Evolutionary conservation across 441 rosid genomes (phyloP).

Genomic region (Erodium texanum): DNA sequence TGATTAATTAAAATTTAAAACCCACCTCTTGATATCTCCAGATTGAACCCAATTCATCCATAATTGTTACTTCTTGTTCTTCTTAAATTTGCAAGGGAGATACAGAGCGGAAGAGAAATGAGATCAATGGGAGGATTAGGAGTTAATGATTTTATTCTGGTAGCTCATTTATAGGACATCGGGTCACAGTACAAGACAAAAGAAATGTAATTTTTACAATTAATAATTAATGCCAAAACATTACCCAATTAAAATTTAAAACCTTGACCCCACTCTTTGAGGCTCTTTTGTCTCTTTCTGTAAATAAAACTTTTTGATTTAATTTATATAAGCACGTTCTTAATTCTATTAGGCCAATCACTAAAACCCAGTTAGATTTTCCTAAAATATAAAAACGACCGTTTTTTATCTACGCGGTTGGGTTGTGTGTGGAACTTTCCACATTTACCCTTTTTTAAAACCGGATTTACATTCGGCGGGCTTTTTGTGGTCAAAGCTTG

Average conservation of each 20-base stretch:
- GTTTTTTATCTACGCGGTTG: neutral
- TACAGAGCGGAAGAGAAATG: neutral
- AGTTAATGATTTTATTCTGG: slow-evolving; percentile 13
- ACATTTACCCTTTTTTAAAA: neutral
- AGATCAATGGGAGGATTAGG: slow-evolving; percentile 20
- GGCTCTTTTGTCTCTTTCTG: slow-evolving; percentile 9
- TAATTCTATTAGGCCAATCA: no score
- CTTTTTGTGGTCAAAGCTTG: neutral
- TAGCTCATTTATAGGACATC: slow-evolving; percentile 37
- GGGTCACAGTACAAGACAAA: slow-evolving; percentile 19
- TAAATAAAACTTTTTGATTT: slow-evolving; percentile 2
- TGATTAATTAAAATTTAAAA: slow-evolving; percentile 7
- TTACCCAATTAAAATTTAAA: slow-evolving; percentile 8
- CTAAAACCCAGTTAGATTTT: slow-evolving; percentile 19
- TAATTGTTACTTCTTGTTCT: slow-evolving; percentile 14
- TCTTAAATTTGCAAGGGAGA: neutral
- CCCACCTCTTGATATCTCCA: slow-evolving; percentile 77
- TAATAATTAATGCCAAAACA: no score
- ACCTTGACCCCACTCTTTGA: neutral
- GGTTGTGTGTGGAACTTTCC: slow-evolving; percentile 17
- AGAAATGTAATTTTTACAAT: neutral
- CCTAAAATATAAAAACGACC: neutral
- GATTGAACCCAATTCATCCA: slow-evolving; percentile 65
- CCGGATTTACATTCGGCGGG: neutral
- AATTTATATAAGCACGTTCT: no score